Percentiles rank a stretch among this genome's conserved stretches.
Evolutionary conservation across 2,329 filamentous ascomycete genomes (phyloP).

Genomic region (Emmonsiellopsis sp.): DNA sequence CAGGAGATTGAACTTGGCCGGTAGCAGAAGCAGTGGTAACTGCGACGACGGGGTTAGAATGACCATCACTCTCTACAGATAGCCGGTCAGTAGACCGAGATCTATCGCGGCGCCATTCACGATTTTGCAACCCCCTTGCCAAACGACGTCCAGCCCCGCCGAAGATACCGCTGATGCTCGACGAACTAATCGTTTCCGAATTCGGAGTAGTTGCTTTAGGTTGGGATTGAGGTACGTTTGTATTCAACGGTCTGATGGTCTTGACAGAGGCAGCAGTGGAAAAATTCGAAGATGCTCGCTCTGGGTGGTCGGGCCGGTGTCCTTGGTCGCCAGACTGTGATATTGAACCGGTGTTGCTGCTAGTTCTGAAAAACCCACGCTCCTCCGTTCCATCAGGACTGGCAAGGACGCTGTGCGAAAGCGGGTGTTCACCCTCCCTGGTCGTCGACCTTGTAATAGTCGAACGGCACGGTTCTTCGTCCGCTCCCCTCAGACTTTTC

Average conservation of each 20-base stretch:
- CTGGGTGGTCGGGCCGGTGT: constrained; percentile 29
- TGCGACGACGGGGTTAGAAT: constrained; percentile 34
- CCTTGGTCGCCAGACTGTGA: constrained; percentile 9
- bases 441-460: constrained; percentile 23
- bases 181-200: constrained; percentile 21
- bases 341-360: constrained; percentile 6
- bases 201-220: constrained; percentile 19
- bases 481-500: constrained; percentile 50
- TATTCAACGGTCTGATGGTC: constrained; percentile 30
- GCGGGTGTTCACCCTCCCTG: constrained; percentile 56
- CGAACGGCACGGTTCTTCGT: constrained; percentile 41
- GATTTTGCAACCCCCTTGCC: constrained; percentile 24
- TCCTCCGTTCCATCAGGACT: constrained; percentile 48
- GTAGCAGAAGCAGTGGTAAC: constrained; percentile 35
- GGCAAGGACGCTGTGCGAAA: constrained; percentile 64
- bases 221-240: constrained; percentile 15
- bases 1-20: constrained; percentile 32
- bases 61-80: constrained; percentile 25
- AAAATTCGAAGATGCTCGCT: constrained; percentile 32
- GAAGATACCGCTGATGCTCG: constrained; percentile 30
- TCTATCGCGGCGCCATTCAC: constrained; percentile 28
- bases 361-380: constrained; percentile 29
- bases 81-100: constrained; percentile 25
- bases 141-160: constrained; percentile 30
- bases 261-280: constrained; percentile 39